These are phyloP conservation scores for Penicillium polonicum DNA, from an alignment of 2,329 filamentous ascomycete genomes.

Conservation along the genomic window DNA sequence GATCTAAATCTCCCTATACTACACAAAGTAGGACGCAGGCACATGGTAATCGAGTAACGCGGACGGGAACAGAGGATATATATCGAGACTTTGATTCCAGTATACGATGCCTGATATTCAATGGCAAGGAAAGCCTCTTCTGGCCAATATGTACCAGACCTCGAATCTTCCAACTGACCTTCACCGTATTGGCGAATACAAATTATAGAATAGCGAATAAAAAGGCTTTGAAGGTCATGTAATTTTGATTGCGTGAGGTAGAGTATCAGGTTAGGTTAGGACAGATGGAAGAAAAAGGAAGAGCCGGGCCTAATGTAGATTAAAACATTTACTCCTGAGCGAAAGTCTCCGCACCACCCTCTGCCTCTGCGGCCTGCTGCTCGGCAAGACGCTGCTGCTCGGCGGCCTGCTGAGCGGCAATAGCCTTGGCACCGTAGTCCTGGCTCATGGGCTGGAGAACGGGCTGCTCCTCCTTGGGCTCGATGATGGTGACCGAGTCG, in stretches of 20 bases:
- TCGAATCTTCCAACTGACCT: background rate
- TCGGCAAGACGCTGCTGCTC: constrained; percentile 59
- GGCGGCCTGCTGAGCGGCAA: constrained; percentile 58
- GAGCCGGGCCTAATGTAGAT: constrained; percentile 27
- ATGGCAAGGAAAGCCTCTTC: background rate
- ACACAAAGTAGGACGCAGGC: background rate
- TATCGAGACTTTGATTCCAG: background rate
- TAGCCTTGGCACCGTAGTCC: constrained; percentile 95
- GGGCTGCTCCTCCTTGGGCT: constrained; percentile 98
- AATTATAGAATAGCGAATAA: constrained; percentile 1
- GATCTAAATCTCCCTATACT: background rate
- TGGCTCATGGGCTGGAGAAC: constrained; percentile 94
- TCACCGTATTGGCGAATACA: background rate
- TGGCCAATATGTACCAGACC: background rate
- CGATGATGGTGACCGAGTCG: constrained; percentile 98
- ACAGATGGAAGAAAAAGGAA: constrained; percentile 30
- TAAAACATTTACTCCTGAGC: constrained; percentile 48
- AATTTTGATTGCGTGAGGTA: constrained; percentile 42
- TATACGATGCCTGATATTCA: background rate
- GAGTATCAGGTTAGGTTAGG: constrained; percentile 36
- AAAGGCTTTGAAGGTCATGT: constrained; percentile 26
- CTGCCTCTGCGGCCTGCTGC: constrained; percentile 54
- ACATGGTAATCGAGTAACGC: background rate
- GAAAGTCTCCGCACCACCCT: constrained; percentile 46
- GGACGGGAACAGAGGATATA: background rate